These are phyloP conservation scores for Fraxinus sp. DNA, from an alignment of 305 asterid genomes.

Conservation along the genomic window DNA sequence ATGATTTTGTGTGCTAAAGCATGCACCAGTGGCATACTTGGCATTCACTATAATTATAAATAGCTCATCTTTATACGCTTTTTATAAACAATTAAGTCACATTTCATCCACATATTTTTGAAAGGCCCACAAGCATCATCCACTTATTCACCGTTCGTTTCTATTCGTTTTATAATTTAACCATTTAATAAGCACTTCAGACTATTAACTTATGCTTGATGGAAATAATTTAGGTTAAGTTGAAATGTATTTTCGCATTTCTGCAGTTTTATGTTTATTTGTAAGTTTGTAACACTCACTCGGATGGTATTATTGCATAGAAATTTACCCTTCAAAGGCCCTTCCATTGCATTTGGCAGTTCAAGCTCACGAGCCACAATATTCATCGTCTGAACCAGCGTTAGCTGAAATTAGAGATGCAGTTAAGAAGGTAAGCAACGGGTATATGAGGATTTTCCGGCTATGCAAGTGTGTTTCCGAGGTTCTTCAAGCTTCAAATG, in stretches of 20 bases:
- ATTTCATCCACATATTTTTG: background rate
- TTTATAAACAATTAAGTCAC: background rate
- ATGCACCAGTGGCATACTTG: background rate
- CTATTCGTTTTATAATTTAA: background rate
- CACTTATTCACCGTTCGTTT: background rate
- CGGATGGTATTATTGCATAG: conserved; percentile 48
- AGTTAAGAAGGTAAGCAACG: conserved; percentile 47
- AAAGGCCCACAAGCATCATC: background rate
- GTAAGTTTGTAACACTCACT: conserved; percentile 14
- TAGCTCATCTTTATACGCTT: background rate
- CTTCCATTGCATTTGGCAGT: conserved; percentile 50
- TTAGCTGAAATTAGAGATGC: conserved; percentile 42
- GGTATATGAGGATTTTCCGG: conserved; percentile 64
- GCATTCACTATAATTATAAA: background rate
- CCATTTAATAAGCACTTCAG: background rate
- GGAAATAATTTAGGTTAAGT: background rate
- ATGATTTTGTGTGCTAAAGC: background rate
- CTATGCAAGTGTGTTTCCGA: conserved; percentile 56
- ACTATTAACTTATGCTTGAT: background rate
- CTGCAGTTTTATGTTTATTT: background rate
- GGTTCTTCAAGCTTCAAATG: conserved; percentile 41
- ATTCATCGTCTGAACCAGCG: conserved; percentile 24
- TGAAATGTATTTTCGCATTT: background rate
- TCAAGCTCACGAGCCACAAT: conserved; percentile 19
- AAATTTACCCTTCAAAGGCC: conserved; percentile 72